phyloP scores from a whole-genome alignment of 2,329 filamentous ascomycete genomes.

The Exophiala lecanii-corni region DNA sequence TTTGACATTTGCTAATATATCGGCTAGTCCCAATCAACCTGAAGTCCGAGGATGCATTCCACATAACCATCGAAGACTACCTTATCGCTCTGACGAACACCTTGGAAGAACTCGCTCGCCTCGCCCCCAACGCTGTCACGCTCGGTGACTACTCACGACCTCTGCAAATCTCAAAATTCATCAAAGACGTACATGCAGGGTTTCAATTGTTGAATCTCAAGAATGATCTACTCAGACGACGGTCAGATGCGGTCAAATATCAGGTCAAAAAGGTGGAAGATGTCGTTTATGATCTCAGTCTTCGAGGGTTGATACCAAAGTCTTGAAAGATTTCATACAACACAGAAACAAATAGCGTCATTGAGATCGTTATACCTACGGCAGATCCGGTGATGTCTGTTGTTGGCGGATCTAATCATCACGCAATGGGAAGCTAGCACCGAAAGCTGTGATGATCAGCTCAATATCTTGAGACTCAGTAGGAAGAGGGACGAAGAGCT shows the following conservation, averaged over 20 bases:
- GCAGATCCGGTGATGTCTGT: no score
- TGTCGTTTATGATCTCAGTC: slow-evolving; percentile 89
- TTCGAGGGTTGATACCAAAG: slow-evolving; percentile 72
- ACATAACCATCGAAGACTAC: slow-evolving; percentile 96
- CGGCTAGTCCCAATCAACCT: slow-evolving; percentile 77
- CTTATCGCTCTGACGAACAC: slow-evolving; percentile 81
- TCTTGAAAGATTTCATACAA: no score
- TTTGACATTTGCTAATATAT: no score
- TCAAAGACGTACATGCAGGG: slow-evolving; percentile 91
- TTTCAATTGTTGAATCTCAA: slow-evolving; percentile 98
- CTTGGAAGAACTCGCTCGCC: slow-evolving; percentile 74
- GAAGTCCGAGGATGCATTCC: slow-evolving; percentile 77
- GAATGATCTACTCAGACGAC: slow-evolving; percentile 83
- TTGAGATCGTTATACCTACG: no score
- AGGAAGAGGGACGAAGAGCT: no score
- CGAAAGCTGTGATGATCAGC: no score
- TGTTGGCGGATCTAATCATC: no score
- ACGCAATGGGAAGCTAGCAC: no score
- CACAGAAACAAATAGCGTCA: no score
- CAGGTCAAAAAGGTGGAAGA: slow-evolving; percentile 97
- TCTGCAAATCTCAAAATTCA: slow-evolving; percentile 80
- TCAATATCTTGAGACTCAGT: no score
- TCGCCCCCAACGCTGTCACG: slow-evolving; percentile 92
- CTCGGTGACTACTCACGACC: slow-evolving; percentile 82
- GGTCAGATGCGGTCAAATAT: slow-evolving; percentile 93